Evolutionary conservation across 176 grass and related monocot genomes (phyloP), one percentile per base, ranked within the genome.

Genomic region (Triticum monococcum): DNA sequence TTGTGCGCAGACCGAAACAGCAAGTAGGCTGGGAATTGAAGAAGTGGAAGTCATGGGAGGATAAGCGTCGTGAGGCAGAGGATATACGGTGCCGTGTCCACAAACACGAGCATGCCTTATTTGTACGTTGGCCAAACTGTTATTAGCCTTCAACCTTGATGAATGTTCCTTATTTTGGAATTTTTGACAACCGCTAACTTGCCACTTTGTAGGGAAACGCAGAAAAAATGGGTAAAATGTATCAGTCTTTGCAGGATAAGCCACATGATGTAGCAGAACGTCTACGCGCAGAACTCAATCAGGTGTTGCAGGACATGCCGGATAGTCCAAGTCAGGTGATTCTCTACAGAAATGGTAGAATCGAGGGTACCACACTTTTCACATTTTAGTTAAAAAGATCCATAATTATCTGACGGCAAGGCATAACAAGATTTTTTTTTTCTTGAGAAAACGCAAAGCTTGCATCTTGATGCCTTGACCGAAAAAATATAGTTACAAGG

Each of bases 11-110:
- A 43, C 76, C 70, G 24, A 72, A 72, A 43, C 70, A 25, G 1
- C 70, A 72, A 72, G 70, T 72, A 25, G 70, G 70, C 22, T 72
- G 70, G 70, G 37, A 72, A 25, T 43, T 72, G 70, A 72, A 72
- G n/a, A 72, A 72, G 37, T 72, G 70, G 70, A 12, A 43, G 37
- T 1, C 37, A 72, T 72, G 70, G 70, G n/a, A 72, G 70, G 41
- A 16, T 7, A 40, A 25, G 70, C 70, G 40, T 72, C 11, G 4
- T 5, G 37, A 72, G 37, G 10, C 41, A 41, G 70, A 72, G 37
- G 13, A 43, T 37, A 14, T 43, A 2, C 5, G 70, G 22, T 43
- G 22, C 37, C 1, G 7, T 1, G 24, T 45, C 22, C 37, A 43
- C 37, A 43, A 14, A 72, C 1, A 4, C 12, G 11, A 72, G 22